Evolutionary conservation across 2,329 filamentous ascomycete species (phyloP).

Genomic region (Thyridium curvatum): DNA sequence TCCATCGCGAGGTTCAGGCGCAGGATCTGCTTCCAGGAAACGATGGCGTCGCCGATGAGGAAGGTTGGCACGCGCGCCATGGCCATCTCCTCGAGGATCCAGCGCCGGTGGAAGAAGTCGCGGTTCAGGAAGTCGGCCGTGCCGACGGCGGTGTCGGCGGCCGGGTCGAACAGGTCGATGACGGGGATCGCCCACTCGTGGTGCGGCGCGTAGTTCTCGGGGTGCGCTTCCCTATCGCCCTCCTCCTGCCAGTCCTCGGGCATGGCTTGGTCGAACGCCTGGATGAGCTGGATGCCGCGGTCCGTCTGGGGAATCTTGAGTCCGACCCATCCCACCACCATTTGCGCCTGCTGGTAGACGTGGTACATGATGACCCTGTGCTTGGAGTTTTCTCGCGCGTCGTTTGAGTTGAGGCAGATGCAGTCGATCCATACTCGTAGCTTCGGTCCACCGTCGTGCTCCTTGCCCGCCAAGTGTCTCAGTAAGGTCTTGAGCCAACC

Average conservation of each 20-base stretch:
- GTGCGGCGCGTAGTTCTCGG: conserved; percentile 23
- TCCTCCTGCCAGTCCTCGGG: conserved; percentile 23
- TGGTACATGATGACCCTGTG: not conserved
- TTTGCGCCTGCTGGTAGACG: conserved; percentile 1
- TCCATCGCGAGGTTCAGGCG: conserved; percentile 14
- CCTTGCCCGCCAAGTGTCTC: not conserved
- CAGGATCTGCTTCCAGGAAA: conserved; percentile 25
- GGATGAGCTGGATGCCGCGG: not conserved
- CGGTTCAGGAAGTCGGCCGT: conserved; percentile 20
- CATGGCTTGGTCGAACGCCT: conserved; percentile 19
- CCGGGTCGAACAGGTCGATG: conserved; percentile 15
- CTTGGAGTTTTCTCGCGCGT: not conserved
- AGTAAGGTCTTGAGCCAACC: conserved; percentile 8
- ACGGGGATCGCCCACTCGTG: conserved; percentile 21
- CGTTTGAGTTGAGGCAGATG: conserved; percentile 3
- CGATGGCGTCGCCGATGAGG: conserved; percentile 24
- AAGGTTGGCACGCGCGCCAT: conserved; percentile 17
- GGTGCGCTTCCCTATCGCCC: conserved; percentile 20
- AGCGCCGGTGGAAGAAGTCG: conserved; percentile 23
- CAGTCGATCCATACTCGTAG: conserved; percentile 7
- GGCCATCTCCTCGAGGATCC: conserved; percentile 27
- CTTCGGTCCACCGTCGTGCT: not conserved
- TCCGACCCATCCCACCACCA: conserved; percentile 5
- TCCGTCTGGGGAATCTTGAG: conserved; percentile 1
- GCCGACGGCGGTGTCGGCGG: conserved; percentile 10